Conservation (phyloP, 257 asterid genomes). For the Primulina huaijiensis region DNA sequence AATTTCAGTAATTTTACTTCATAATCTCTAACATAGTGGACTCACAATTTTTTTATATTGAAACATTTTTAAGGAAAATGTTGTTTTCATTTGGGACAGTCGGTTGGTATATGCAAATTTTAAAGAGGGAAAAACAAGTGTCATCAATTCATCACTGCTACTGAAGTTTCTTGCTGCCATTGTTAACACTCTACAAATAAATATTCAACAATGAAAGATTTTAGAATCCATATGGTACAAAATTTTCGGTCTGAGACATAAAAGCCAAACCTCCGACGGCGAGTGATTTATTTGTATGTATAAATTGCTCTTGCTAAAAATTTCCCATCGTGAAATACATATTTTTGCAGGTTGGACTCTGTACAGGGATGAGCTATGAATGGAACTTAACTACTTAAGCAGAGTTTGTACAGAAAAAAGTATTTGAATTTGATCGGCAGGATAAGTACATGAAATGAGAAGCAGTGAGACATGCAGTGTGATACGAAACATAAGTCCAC, state of each 20-base stretch:
- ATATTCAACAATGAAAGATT: not conserved
- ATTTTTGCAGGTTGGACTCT: not conserved
- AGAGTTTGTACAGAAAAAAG: not conserved
- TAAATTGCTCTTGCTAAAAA: conserved; percentile 13
- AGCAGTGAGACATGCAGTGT: not conserved
- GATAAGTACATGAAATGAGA: not conserved
- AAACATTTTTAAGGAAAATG: not conserved
- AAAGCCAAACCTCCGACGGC: conserved; percentile 7
- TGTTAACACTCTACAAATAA: conserved; percentile 3
- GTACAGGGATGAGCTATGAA: not conserved
- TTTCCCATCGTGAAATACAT: not conserved
- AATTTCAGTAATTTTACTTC: not conserved
- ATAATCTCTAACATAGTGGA: no score
- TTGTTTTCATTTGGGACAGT: not conserved
- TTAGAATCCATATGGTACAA: conserved; percentile 5
- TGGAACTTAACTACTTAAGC: not conserved
- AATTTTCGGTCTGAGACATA: not conserved
- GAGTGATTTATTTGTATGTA: conserved; percentile 4
- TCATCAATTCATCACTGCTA: not conserved
- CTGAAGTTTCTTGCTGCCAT: not conserved
- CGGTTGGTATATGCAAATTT: not conserved
- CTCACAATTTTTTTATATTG: not conserved
- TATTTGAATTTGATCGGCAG: not conserved
- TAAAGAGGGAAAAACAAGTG: not conserved
- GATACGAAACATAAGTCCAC: not conserved